These are phyloP conservation scores for Forsythia viridissima DNA, from an alignment of 257 asterid genomes.

Conservation along the genomic window DNA sequence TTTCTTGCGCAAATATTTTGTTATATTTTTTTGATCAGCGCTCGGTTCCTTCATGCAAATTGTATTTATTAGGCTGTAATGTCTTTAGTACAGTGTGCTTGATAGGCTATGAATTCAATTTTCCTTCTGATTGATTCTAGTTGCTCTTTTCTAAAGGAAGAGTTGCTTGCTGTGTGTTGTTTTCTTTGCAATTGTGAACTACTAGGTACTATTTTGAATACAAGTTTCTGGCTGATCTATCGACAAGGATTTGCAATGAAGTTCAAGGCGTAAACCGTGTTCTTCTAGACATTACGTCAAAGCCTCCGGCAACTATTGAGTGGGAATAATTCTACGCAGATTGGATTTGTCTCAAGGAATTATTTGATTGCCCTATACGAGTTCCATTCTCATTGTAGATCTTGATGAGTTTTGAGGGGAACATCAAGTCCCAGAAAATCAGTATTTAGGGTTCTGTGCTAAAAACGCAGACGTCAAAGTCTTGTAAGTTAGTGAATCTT, in stretches of 20 bases:
- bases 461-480: neutral
- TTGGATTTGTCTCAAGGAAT: neutral
- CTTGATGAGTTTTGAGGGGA: neutral
- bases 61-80: neutral
- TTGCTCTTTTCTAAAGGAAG: neutral
- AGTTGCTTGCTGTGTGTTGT: neutral
- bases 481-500: neutral
- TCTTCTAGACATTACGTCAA: conserved; percentile 93
- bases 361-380: neutral
- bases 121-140: neutral
- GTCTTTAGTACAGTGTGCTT: neutral
- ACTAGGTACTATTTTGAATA: conserved; percentile 87
- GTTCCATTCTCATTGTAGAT: neutral
- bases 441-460: neutral
- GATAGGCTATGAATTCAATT: neutral
- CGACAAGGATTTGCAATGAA: conserved; percentile 89
- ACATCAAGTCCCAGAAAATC: neutral
- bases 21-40: neutral
- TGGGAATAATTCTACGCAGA: conserved; percentile 60
- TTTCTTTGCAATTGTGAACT: conserved; percentile 13
- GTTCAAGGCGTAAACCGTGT: conserved; percentile 95
- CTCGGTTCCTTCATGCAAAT: neutral
- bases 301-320: conserved; percentile 98
- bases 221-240: conserved; percentile 77
- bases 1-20: neutral